A percentile compares a stretch with the other conserved stretches of the same genome.
These are phyloP conservation scores for Vinca minor DNA, from an alignment of 257 asterid species.

Conservation along the genomic window DNA sequence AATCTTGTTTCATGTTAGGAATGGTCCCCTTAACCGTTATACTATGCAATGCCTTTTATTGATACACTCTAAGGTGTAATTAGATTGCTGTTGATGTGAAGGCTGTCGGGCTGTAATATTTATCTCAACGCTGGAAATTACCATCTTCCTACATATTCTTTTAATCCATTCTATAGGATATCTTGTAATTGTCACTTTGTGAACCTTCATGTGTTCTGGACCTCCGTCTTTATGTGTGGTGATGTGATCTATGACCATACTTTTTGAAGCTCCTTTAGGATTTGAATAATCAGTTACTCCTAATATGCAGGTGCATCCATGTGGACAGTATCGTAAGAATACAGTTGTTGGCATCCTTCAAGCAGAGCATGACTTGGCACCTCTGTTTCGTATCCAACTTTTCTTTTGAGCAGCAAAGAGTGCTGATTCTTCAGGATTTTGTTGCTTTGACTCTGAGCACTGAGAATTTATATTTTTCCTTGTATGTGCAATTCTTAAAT, in stretches of 20 bases:
- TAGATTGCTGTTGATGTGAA: background rate
- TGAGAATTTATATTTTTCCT: background rate
- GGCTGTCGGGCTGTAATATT: background rate
- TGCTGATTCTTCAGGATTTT: background rate
- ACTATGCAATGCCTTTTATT: no score
- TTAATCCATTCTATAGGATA: background rate
- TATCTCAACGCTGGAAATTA: background rate
- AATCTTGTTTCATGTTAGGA: background rate
- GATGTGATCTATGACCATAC: background rate
- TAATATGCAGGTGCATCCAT: conserved; percentile 76
- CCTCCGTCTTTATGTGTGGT: background rate
- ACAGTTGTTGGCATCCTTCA: conserved; percentile 86
- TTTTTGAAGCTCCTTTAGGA: background rate
- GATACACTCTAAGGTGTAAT: no score
- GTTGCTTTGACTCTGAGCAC: no score
- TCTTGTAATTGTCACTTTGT: background rate
- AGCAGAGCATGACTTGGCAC: conserved; percentile 88
- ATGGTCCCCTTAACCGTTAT: background rate
- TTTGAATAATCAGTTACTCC: background rate
- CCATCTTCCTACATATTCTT: background rate
- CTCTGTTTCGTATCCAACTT: conserved; percentile 84
- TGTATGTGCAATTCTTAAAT: background rate
- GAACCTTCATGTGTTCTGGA: background rate
- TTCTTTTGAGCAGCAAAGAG: conserved; percentile 10
- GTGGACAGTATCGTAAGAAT: conserved; percentile 98